Base-by-base conservation (phyloP, 208 protist genomes). In the Acanthamoeba quina region DNA sequence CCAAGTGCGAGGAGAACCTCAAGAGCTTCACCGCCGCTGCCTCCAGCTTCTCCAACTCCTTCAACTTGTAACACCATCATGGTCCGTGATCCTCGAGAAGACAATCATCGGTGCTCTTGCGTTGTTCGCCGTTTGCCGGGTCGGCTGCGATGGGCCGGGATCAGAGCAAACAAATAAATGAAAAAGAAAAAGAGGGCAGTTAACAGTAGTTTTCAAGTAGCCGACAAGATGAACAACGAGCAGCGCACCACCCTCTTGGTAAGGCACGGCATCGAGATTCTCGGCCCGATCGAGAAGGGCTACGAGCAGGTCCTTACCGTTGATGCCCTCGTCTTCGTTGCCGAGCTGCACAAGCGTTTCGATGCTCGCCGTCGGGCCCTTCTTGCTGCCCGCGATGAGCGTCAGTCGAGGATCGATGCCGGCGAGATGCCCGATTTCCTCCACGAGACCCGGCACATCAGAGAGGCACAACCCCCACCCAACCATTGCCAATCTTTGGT, bases 1-100 rank as follows among this genome's bases (percentile, higher is more conserved):
- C 83, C 56, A 93, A 95, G 62, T 96, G 49, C 41, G 88, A 95
- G n/a, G 83, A 96, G 78, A 78, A 96, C 56, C 85, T 95, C 52
- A 88, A 96, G 37, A n/a, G 41, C 37, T 95, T 96, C 41, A 52
- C 85, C 31, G 66, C 76, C n/a, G 47, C 91, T 54, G 88, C 95
- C 64, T 49, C 88, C 60, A 70, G n/a, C 88, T 92, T 92, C 88
- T 76, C 88, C 41, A 90, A 70, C 83, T 90, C 83, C 56, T 90
- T 90, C 52, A 41, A 13, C 21, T n/a, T 90, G 54, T 70, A 66
- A 70, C 24, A 90, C 9, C 34, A 44, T 89, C 19, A 2, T 5
- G 47, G 47, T 52, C 13, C 34, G 2, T 37, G 34, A 37, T 24
- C 47, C 47, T 15, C 47, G 2, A 2, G 24, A 41, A 41, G 72